phyloP scores from a whole-genome alignment of 2,329 filamentous ascomycete species.

The Penicillium sp. region DNA sequence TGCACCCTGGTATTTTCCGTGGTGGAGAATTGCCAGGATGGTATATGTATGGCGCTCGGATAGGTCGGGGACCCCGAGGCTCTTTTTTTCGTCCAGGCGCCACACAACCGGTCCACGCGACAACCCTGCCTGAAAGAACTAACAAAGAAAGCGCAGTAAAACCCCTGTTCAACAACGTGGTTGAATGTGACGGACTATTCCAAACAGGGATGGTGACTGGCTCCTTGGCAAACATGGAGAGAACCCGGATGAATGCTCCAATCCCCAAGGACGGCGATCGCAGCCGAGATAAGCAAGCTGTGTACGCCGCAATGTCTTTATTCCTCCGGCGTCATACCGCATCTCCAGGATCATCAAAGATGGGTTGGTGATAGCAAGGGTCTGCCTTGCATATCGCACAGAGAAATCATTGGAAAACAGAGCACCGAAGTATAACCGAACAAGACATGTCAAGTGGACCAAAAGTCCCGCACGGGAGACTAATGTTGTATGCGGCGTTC shows the following conservation, averaged over 20 bases:
- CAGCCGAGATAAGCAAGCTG: neutral
- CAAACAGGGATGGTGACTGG: neutral
- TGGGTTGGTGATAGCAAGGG: conserved; percentile 16
- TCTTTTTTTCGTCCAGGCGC: neutral
- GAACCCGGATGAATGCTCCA: neutral
- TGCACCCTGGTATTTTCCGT: conserved; percentile 2
- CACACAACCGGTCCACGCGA: conserved; percentile 3
- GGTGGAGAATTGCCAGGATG: conserved; percentile 3
- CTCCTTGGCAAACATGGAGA: neutral
- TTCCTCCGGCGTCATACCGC: neutral
- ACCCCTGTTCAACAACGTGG: conserved; percentile 3
- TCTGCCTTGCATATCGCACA: conserved; percentile 16
- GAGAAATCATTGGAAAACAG: conserved; percentile 5
- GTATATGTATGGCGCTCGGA: neutral
- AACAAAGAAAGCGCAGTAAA: neutral
- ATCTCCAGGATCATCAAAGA: neutral
- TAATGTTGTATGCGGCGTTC: neutral
- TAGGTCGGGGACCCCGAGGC: conserved; percentile 3
- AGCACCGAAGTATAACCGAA: neutral
- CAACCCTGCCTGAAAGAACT: neutral
- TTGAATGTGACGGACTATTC: neutral
- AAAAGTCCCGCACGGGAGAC: conserved; percentile 1
- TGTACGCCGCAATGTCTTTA: neutral
- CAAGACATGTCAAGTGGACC: neutral
- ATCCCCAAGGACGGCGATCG: neutral